Base-by-base conservation (phyloP, 1,139 yeast species). In the Taphrina communis region DNA sequence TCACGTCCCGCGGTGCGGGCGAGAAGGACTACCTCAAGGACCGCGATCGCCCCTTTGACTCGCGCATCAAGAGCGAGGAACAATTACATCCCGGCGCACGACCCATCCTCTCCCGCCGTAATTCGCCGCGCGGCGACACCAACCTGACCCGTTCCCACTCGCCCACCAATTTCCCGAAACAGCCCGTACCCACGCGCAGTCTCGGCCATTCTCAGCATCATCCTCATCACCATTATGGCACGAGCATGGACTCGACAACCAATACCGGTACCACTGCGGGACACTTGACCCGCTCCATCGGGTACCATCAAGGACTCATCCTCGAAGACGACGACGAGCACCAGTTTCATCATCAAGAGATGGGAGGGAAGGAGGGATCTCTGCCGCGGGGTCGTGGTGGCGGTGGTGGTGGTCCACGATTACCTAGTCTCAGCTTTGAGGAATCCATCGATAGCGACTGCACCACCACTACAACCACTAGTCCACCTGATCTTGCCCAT, bases 51-150 rank as follows among this genome's bases (percentile, higher is more conserved):
- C 48, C 61, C 12, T 55, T 63, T 41, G 62, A 58, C 21, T 12
- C 52, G 39, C 52, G 62, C n/a, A 58, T 58, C 39, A 42, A 44
- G 39, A 36, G 48, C 25, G 62, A 58, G 53, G 62, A 58, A 21
- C 62, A 46, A 6, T 6, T 58, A 7, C 62, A 58, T 25, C 62
- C 51, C 9, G 62, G 62, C 62, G 52, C 62, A 14, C 17, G 52
- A 44, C 53, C 62, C 11, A 58, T 58, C 62, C 21, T 14, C 14
- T 9, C n/a, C 36, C 62, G 62, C 31, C 21, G 25, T 14, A n/a
- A 7, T 2, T 12, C 53, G 11, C 53, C 52, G 6, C 39, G 41
- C 25, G 21, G 6, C 8, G 38, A 6, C 35, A 6, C 31, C 11
- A 12, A 42, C 39, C 2, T 31, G 39, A 35, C 62, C 6, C 62